Percentiles rank a stretch among this genome's conserved stretches.
Evolutionary conservation across 129 eudicot genomes (phyloP).

Genomic region (Helianthus annuus): HanXRQr2.0-SUNRISE NC_035439.2:32040417-32040916

Average conservation of each 20-base stretch:
- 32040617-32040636: background rate
- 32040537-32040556: background rate
- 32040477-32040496: constrained; percentile 26
- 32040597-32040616: constrained; percentile 1
- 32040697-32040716: background rate
- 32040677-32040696: background rate
- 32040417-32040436: constrained; percentile 28
- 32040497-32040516: constrained; percentile 19
- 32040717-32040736: too few relatives aligned
- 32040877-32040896: too few relatives aligned
- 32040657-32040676: background rate
- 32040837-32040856: too few relatives aligned
- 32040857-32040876: too few relatives aligned
- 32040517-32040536: background rate
- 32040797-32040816: too few relatives aligned
- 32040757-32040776: background rate
- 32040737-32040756: background rate
- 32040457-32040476: constrained; percentile 40
- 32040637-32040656: background rate
- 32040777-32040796: too few relatives aligned
- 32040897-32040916: too few relatives aligned
- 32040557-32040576: constrained; percentile 11
- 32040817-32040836: too few relatives aligned
- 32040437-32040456: constrained; percentile 43
- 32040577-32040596: constrained; percentile 8